phyloP scores from a whole-genome alignment of 2,329 filamentous ascomycete species.

The Colletotrichum salicis region DNA sequence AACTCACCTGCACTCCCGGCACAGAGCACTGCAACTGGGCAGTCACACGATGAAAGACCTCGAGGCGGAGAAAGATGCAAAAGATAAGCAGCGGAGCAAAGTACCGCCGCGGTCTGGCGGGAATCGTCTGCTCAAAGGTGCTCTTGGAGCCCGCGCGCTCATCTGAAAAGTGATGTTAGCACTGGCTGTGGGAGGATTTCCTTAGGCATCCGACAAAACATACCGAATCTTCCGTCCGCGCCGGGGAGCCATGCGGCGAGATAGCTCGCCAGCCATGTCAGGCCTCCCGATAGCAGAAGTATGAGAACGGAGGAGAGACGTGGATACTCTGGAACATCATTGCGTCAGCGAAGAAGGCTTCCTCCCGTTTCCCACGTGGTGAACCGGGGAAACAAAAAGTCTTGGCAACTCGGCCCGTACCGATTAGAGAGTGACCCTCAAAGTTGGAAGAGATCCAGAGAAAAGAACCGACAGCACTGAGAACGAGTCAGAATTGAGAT shows the following conservation, averaged over 20 bases:
- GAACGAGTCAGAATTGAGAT: not conserved
- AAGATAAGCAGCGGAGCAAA: conserved; percentile 56
- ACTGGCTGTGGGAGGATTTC: not conserved
- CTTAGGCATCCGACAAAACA: not conserved
- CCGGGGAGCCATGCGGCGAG: conserved; percentile 59
- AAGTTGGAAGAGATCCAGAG: conserved; percentile 58
- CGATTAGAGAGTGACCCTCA: conserved; percentile 60
- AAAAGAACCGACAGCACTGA: conserved; percentile 59
- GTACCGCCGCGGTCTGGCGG: conserved; percentile 58
- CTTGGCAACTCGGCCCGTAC: conserved; percentile 45
- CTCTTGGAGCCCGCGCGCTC: conserved; percentile 24
- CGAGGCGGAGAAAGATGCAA: conserved; percentile 58
- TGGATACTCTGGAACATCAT: conserved; percentile 53
- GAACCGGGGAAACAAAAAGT: not conserved
- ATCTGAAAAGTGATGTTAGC: conserved; percentile 15
- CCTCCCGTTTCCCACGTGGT: not conserved
- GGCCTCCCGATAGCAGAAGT: conserved; percentile 55
- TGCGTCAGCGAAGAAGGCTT: not conserved
- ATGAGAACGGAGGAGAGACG: conserved; percentile 59
- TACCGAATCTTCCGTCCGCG: conserved; percentile 58
- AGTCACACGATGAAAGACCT: conserved; percentile 58
- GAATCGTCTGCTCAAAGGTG: conserved; percentile 45
- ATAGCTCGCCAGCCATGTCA: conserved; percentile 54
- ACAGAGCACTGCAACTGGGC: conserved; percentile 61
- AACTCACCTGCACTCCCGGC: conserved; percentile 59